A percentile compares a stretch with the other conserved stretches of the same genome.
Conservation (phyloP, 2,329 filamentous ascomycete genomes). For the Cladosporium cucumerinum region DNA sequence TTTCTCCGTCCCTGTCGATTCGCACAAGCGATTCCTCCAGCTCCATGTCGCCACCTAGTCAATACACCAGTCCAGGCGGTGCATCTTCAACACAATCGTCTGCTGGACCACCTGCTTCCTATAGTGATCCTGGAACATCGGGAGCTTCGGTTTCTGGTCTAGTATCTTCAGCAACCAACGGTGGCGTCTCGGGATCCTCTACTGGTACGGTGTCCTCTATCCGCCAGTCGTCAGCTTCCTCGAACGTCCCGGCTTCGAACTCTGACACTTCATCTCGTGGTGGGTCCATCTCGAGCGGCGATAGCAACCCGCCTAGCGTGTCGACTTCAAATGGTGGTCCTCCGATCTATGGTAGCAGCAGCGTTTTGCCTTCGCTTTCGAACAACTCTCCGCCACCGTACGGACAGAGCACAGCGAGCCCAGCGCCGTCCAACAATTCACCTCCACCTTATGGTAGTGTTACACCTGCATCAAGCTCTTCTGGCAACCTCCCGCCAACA, state of each 20-base stretch:
- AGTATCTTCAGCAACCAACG: background rate
- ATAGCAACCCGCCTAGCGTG: background rate
- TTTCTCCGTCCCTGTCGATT: background rate
- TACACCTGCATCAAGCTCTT: background rate
- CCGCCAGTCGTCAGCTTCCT: background rate
- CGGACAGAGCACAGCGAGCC: background rate
- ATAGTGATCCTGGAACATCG: background rate
- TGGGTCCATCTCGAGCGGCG: background rate
- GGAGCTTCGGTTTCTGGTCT: background rate
- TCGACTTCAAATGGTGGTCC: background rate
- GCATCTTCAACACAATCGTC: background rate
- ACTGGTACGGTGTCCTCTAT: background rate
- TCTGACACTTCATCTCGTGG: background rate
- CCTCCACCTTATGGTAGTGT: background rate
- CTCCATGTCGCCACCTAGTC: background rate
- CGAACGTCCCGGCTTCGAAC: background rate
- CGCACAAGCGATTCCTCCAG: background rate
- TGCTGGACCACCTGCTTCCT: slow-evolving; percentile 3
- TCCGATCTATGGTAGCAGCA: slow-evolving; percentile 1
- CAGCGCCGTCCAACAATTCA: background rate
- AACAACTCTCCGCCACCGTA: slow-evolving; percentile 10
- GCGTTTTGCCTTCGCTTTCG: background rate
- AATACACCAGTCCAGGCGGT: slow-evolving; percentile 4
- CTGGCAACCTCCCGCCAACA: background rate
- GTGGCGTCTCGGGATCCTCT: background rate